Conservation (phyloP, 345 rosid genomes). For the Euphorbia tirucalli region DNA sequence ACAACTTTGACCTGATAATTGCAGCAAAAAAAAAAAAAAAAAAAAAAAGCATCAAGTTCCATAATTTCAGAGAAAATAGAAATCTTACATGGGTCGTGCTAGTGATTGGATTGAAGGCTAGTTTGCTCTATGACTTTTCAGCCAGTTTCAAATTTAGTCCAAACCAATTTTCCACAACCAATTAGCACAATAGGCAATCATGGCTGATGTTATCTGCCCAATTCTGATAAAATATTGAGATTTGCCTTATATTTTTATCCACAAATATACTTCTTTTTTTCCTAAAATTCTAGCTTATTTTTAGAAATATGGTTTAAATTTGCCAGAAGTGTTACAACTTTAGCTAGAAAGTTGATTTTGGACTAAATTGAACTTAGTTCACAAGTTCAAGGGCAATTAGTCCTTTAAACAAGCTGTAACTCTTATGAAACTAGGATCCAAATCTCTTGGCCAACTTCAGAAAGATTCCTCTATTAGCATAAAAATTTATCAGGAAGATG, state of each 20-base stretch:
- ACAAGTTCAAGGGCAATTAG: not conserved
- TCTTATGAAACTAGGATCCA: not conserved
- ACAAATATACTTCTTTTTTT: not conserved
- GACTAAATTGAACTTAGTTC: not conserved
- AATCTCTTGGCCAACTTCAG: not conserved
- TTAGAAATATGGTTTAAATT: not conserved
- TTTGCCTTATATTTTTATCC: not conserved
- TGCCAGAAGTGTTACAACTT: not conserved
- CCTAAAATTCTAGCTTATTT: not conserved
- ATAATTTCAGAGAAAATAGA: not conserved
- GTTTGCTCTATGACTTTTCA: not conserved
- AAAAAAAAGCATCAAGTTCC: conserved; percentile 9
- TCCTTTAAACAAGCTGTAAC: not conserved
- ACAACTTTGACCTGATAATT: conserved; percentile 65
- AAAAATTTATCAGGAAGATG: not conserved
- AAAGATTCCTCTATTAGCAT: not conserved
- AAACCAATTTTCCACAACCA: not conserved
- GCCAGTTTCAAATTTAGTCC: not conserved
- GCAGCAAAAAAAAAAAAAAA: not conserved
- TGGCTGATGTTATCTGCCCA: not conserved
- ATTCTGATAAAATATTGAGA: not conserved
- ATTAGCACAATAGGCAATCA: not conserved
- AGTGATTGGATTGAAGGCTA: not conserved
- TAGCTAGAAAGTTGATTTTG: not conserved
- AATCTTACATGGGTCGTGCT: not conserved